Conservation (phyloP, 2,329 filamentous ascomycete genomes). For the Truncatella angustata region DNA sequence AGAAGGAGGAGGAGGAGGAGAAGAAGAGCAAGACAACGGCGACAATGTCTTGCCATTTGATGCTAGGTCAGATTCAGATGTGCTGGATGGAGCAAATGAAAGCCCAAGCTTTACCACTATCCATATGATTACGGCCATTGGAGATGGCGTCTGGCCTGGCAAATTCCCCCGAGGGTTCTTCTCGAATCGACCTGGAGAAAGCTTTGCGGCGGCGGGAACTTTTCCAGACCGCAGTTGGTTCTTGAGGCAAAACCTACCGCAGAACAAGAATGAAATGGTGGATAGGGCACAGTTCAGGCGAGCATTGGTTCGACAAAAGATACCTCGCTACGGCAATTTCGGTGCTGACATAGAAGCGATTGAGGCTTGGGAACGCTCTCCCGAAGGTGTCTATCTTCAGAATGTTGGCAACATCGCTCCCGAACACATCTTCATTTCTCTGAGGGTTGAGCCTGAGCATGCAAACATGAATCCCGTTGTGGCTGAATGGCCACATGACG, state of each 20-base stretch:
- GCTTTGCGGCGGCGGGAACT: conserved; percentile 8
- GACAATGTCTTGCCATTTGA: not conserved
- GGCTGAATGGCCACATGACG: conserved; percentile 36
- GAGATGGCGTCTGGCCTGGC: conserved; percentile 8
- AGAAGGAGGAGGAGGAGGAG: not conserved
- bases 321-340: conserved; percentile 24
- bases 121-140: not conserved
- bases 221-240: conserved; percentile 11
- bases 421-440: conserved; percentile 37
- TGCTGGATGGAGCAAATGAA: not conserved
- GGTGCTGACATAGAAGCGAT: conserved; percentile 33
- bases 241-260: conserved; percentile 20
- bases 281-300: conserved; percentile 14
- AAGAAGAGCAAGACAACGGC: conserved; percentile 4
- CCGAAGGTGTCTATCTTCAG: conserved; percentile 31
- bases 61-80: not conserved
- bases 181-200: not conserved
- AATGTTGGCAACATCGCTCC: conserved; percentile 31
- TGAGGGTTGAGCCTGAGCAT: conserved; percentile 23
- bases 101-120: not conserved
- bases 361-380: conserved; percentile 44
- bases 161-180: not conserved
- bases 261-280: conserved; percentile 20
- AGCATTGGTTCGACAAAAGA: conserved; percentile 14
- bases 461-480: conserved; percentile 22